Conservation (phyloP, 1,284 basidiomycete species). For the Heterobasidion parviporum region DNA sequence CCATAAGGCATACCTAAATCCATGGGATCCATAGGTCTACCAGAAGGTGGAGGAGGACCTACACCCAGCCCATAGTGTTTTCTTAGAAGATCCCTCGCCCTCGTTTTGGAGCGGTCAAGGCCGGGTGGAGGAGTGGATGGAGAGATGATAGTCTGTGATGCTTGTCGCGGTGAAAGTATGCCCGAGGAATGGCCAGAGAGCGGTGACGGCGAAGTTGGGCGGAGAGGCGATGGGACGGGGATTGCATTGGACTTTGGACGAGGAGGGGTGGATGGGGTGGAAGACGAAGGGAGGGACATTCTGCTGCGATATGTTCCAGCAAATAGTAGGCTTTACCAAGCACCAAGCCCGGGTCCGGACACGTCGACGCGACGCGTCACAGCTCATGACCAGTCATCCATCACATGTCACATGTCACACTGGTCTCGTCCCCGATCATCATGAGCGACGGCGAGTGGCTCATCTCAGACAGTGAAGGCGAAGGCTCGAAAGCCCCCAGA, state of each 20-base stretch:
- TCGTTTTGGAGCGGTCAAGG: slow-evolving; percentile 34
- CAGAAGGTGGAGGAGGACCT: slow-evolving; percentile 55
- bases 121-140: slow-evolving; percentile 3
- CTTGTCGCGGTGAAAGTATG: slow-evolving; percentile 4
- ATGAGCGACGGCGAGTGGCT: slow-evolving; percentile 7
- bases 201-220: slow-evolving; percentile 15
- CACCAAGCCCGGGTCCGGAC: too few species aligned
- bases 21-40: slow-evolving; percentile 63
- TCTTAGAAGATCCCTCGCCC: slow-evolving; percentile 69
- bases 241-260: slow-evolving; percentile 5
- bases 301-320: too few species aligned
- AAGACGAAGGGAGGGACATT: slow-evolving; percentile 8
- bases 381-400: neutral
- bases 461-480: slow-evolving; percentile 13
- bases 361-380: slow-evolving; percentile 2
- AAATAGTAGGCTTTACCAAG: too few species aligned
- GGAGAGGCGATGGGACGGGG: slow-evolving; percentile 16
- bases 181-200: neutral
- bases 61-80: slow-evolving; percentile 79
- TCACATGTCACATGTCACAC: neutral
- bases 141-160: slow-evolving; percentile 1
- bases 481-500: slow-evolving; percentile 4
- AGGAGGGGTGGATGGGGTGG: slow-evolving; percentile 6
- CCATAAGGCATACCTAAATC: slow-evolving; percentile 48
- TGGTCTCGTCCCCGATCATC: neutral